phyloP scores from a whole-genome alignment of 148 eudicot species.

The Rhododendron griersonianum region DNA sequence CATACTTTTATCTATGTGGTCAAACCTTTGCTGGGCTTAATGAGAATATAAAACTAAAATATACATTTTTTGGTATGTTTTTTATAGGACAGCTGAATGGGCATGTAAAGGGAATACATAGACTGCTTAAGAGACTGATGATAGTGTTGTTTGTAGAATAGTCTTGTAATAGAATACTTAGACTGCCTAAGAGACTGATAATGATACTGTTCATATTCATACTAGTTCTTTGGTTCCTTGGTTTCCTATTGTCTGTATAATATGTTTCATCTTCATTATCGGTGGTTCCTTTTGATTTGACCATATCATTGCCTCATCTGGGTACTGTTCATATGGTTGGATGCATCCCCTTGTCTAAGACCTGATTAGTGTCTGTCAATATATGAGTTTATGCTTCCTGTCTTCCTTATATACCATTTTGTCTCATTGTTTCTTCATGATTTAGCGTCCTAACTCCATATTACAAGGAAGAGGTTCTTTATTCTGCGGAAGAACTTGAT shows the following conservation, averaged over 20 bases:
- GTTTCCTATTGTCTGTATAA: not conserved
- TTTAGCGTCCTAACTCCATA: conserved; percentile 94
- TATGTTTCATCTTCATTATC: not conserved
- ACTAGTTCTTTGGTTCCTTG: not conserved
- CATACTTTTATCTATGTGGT: not conserved
- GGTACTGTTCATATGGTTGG: not conserved
- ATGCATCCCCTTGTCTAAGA: not conserved
- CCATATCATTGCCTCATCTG: not conserved
- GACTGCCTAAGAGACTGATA: not conserved
- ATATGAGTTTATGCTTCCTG: not conserved
- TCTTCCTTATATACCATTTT: not conserved
- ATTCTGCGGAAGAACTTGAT: conserved; percentile 79
- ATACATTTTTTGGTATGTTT: not conserved
- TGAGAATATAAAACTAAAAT: not conserved
- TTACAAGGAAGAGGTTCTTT: conserved; percentile 91
- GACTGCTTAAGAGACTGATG: not conserved
- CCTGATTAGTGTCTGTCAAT: not conserved
- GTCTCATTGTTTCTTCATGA: conserved; percentile 16
- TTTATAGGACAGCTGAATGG: not conserved
- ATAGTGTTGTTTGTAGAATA: not conserved
- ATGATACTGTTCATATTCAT: not conserved
- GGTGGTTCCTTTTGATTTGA: not conserved
- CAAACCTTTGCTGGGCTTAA: not conserved
- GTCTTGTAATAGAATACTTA: not conserved
- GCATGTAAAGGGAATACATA: not conserved